Conservation (phyloP, 768 basidiomycete species). For the Phlegmacium glaucopus region DNA sequence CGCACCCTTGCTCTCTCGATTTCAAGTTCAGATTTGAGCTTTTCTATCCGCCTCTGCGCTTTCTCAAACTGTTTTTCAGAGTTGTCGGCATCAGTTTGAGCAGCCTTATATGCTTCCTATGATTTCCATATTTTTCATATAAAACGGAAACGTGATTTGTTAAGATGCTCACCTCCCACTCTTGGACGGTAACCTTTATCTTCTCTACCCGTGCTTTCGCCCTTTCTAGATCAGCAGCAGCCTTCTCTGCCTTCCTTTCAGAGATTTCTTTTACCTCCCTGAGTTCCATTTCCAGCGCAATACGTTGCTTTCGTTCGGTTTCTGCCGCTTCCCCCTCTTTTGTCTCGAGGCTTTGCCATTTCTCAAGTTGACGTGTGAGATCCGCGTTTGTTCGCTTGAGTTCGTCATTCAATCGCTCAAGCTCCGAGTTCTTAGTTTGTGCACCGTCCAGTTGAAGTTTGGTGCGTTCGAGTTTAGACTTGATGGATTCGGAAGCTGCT, state of each 20-base stretch:
- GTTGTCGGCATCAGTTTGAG: constrained; percentile 33
- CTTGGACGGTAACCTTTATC: constrained; percentile 34
- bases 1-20: constrained; percentile 31
- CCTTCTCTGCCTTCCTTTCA: constrained; percentile 32
- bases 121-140: background rate
- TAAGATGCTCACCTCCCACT: constrained; percentile 42
- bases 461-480: constrained; percentile 54
- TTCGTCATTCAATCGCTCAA: constrained; percentile 56
- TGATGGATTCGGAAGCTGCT: constrained; percentile 40
- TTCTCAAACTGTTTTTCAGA: constrained; percentile 31
- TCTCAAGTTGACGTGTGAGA: constrained; percentile 60
- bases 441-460: constrained; percentile 57
- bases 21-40: constrained; percentile 43
- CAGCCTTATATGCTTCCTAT: constrained; percentile 37
- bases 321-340: constrained; percentile 61
- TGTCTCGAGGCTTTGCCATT: constrained; percentile 66
- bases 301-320: constrained; percentile 46
- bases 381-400: constrained; percentile 52
- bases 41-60: constrained; percentile 40
- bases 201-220: constrained; percentile 37
- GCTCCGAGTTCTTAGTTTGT: constrained; percentile 46
- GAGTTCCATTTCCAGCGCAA: constrained; percentile 54
- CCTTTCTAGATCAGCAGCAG: constrained; percentile 36
- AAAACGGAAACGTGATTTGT: background rate
- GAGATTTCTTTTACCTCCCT: constrained; percentile 40